These are phyloP conservation scores for Ogataea kodamae DNA, from an alignment of 805 yeast species.

Conservation along the genomic window DNA sequence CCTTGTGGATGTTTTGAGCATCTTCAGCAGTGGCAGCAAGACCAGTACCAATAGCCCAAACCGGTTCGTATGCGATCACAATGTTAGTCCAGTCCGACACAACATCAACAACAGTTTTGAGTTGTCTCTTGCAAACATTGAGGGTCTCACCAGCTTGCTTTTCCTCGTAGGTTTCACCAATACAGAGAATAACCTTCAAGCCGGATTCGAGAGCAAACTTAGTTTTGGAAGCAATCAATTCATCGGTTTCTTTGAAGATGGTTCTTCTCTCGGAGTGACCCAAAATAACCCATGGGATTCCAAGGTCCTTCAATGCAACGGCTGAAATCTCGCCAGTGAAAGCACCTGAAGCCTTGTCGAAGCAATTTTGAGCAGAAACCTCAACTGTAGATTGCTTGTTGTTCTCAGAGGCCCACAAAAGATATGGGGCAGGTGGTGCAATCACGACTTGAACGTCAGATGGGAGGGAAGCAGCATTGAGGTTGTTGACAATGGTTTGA, in stretches of 20 bases:
- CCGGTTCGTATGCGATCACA: constrained; percentile 98
- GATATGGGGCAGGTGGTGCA: constrained; percentile 94
- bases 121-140: constrained; percentile 83
- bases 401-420: constrained; percentile 66
- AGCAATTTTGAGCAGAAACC: constrained; percentile 90
- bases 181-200: constrained; percentile 88
- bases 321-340: constrained; percentile 97
- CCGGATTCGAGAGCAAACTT: constrained; percentile 90
- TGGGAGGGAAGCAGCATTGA: constrained; percentile 76
- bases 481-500: constrained; percentile 74
- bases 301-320: constrained; percentile 81
- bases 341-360: constrained; percentile 87
- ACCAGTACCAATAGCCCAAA: constrained; percentile 99
- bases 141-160: constrained; percentile 86
- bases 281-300: constrained; percentile 89
- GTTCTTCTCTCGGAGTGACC: constrained; percentile 99
- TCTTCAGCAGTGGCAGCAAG: constrained; percentile 98
- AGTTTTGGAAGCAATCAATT: constrained; percentile 89
- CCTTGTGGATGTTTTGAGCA: constrained; percentile 92
- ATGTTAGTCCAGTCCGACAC: constrained; percentile 85
- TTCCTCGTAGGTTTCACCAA: constrained; percentile 96
- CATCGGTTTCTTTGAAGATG: constrained; percentile 84
- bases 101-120: constrained; percentile 78
- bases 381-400: constrained; percentile 70
- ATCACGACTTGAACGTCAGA: constrained; percentile 85